These are phyloP conservation scores for Suaeda aralocaspica DNA, from an alignment of 148 eudicot species.

Conservation along the genomic window DNA sequence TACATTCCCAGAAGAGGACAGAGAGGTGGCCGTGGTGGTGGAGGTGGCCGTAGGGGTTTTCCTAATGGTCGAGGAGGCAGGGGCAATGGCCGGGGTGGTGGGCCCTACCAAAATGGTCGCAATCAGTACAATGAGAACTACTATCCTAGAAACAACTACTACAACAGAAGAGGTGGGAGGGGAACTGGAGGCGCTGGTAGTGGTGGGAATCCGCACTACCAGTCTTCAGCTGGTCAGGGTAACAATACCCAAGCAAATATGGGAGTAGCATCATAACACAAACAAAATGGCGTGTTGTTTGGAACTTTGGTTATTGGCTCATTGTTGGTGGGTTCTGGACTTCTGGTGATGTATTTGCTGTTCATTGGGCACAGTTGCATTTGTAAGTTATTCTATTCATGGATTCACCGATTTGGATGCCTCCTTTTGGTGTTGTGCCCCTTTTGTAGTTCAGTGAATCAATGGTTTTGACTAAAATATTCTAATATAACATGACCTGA, in stretches of 20 bases:
- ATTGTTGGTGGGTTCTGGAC: constrained; percentile 20
- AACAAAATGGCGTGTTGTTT: background rate
- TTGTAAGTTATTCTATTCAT: constrained; percentile 15
- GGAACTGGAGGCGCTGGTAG: constrained; percentile 28
- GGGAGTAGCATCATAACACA: constrained; percentile 30
- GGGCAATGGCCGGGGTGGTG: constrained; percentile 53
- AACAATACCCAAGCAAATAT: constrained; percentile 28
- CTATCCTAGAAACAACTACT: constrained; percentile 47
- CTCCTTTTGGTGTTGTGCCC: constrained; percentile 8
- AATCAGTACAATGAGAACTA: constrained; percentile 58
- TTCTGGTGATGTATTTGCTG: constrained; percentile 16
- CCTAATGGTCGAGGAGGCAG: constrained; percentile 79
- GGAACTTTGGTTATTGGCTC: constrained; percentile 6
- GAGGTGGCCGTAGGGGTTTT: constrained; percentile 57
- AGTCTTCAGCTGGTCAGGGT: constrained; percentile 39
- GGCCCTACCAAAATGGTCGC: constrained; percentile 69
- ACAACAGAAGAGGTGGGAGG: constrained; percentile 39
- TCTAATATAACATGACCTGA: constrained; percentile 22
- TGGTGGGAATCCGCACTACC: constrained; percentile 30
- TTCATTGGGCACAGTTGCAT: constrained; percentile 7
- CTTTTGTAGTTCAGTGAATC: constrained; percentile 16
- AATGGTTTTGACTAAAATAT: constrained; percentile 22
- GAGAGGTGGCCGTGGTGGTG: constrained; percentile 56
- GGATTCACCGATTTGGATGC: constrained; percentile 18
- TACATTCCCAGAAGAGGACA: constrained; percentile 35